A percentile compares a stretch with the other conserved stretches of the same genome.
Conservation (phyloP, 208 protist species). For the Leishmania guyanensis region DNA sequence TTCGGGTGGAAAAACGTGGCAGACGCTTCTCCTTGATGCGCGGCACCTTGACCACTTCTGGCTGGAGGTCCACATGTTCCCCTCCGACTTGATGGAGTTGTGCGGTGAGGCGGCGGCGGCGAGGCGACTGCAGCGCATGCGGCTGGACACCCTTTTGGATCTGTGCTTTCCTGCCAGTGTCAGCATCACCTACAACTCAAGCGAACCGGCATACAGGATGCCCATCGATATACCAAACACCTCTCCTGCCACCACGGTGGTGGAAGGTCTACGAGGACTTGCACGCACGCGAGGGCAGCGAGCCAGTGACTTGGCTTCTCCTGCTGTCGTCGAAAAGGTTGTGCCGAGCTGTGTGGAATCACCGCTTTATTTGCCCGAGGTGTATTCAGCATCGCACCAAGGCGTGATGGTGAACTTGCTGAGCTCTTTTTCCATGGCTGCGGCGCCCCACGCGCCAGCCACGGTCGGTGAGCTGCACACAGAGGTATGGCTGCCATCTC, state of each 20-base stretch:
- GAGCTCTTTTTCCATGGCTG: slow-evolving; percentile 9
- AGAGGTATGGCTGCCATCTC: slow-evolving; percentile 66
- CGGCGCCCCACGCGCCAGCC: neutral
- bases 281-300: neutral
- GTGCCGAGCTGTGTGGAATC: slow-evolving; percentile 17
- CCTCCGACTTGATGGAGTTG: slow-evolving; percentile 43
- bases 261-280: neutral
- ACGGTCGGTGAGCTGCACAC: slow-evolving; percentile 4
- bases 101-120: slow-evolving; percentile 31
- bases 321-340: neutral
- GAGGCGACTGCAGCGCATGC: slow-evolving; percentile 6
- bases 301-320: neutral
- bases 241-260: neutral
- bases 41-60: slow-evolving; percentile 20
- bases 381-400: neutral
- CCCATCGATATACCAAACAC: neutral
- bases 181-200: neutral
- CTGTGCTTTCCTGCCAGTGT: slow-evolving; percentile 12
- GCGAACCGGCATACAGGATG: neutral
- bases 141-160: neutral
- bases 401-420: slow-evolving; percentile 21
- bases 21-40: slow-evolving; percentile 31
- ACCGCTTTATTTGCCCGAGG: slow-evolving; percentile 3
- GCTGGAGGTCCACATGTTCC: slow-evolving; percentile 14
- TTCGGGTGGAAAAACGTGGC: neutral